Base-by-base conservation (phyloP, 805 yeast species). In the Candida cerambycidarum region DNA sequence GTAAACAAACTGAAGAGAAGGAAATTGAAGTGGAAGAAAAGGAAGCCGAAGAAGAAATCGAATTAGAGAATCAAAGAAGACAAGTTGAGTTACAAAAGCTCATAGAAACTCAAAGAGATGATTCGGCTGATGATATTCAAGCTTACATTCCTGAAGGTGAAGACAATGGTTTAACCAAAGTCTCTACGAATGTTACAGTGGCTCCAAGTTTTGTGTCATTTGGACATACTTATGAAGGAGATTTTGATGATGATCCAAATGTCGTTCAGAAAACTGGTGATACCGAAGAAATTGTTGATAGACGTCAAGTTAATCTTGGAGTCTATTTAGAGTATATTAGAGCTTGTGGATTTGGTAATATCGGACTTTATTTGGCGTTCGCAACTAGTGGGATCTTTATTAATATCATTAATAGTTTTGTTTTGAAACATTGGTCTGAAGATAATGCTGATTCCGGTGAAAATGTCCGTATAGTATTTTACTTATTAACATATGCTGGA, bases 391-490 rank as follows among this genome's bases (percentile, higher is more conserved):
- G 58, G 18, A 54, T 59, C 19, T 38, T 46, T n/a, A 43, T 52
- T 10, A 42, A 46, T 3, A 46, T 61, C 32, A 38, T 52, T n/a
- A 63, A 62, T 25, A 61, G 56, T 34, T 59, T 59, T 44, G 45
- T 63, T 9, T 54, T 67, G 48, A 64, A 63, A 45, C 47, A 51
- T 32, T 67, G 73, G 73, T 65, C 73, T 2, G 69, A 67, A 42
- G 42, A 46, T 24, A 66, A 65, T 39, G 45, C 54, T 15, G 44
- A 42, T 17, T 46, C 42, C 10, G 63, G 63, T 5, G 37, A 49
- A 38, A 66, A 62, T 39, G 58, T 58, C 14, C 29, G 50, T 11
- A 57, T 66, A 3, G 43, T 45, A 1, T 52, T 50, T 41, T 66
- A 47, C 50, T 55, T 67, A 39, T 39, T 55, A 1, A 12, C 57